Evolutionary conservation across 2,329 filamentous ascomycete species (phyloP).

Genomic region (Penicillium sp.): DNA sequence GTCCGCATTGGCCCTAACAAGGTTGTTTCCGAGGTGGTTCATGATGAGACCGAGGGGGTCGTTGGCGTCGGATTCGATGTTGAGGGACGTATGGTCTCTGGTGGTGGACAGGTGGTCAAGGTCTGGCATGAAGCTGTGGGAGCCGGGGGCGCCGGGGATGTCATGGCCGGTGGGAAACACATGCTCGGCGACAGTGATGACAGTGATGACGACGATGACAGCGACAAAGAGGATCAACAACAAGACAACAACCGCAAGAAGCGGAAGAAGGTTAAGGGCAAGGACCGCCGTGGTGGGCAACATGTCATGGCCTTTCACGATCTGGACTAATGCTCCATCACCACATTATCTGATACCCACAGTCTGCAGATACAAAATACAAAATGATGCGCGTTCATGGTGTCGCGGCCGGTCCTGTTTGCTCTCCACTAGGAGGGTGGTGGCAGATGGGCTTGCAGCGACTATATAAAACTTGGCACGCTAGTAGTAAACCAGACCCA

Average conservation of each 20-base stretch:
- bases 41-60: constrained; percentile 86
- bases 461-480: too few species aligned
- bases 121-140: constrained; percentile 75
- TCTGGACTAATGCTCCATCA: constrained; percentile 36
- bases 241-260: constrained; percentile 46
- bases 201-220: constrained; percentile 46
- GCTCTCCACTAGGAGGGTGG: too few species aligned
- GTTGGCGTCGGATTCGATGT: constrained; percentile 80
- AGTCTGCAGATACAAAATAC: constrained; percentile 13
- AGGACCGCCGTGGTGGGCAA: constrained; percentile 38
- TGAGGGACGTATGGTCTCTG: constrained; percentile 80
- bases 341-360: constrained; percentile 24
- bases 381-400: constrained; percentile 11
- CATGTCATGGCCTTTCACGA: constrained; percentile 46
- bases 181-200: constrained; percentile 46
- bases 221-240: constrained; percentile 47
- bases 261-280: constrained; percentile 46
- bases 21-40: constrained; percentile 64
- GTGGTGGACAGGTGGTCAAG: constrained; percentile 80
- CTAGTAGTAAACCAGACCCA: too few species aligned
- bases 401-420: too few species aligned
- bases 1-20: constrained; percentile 72
- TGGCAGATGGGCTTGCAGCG: too few species aligned
- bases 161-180: constrained; percentile 33
- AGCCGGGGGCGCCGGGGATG: constrained; percentile 50